These are phyloP conservation scores for Thielaviopsis populi DNA, from an alignment of 2,329 filamentous ascomycete genomes.

Conservation along the genomic window DNA sequence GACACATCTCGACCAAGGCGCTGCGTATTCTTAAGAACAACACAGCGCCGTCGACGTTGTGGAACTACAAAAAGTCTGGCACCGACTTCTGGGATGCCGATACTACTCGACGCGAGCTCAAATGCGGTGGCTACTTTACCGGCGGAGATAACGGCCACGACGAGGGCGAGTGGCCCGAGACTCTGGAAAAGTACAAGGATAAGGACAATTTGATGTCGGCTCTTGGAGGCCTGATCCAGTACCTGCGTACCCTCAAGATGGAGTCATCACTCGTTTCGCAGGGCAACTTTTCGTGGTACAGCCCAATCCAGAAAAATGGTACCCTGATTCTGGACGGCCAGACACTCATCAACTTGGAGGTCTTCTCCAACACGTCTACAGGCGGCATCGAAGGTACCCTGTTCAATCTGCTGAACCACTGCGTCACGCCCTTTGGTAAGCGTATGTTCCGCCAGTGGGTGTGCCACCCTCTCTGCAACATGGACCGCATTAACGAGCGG, in stretches of 20 bases:
- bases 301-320: constrained; percentile 77
- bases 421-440: constrained; percentile 93
- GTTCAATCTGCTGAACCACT: constrained; percentile 81
- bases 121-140: constrained; percentile 64
- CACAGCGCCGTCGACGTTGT: constrained; percentile 79
- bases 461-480: constrained; percentile 82
- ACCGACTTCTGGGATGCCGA: constrained; percentile 89
- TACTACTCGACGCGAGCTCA: constrained; percentile 64
- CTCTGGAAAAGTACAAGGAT: constrained; percentile 53
- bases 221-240: constrained; percentile 75
- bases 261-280: constrained; percentile 77
- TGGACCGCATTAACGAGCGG: constrained; percentile 76
- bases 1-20: constrained; percentile 70
- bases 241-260: constrained; percentile 73
- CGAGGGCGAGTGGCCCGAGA: constrained; percentile 54
- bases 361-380: constrained; percentile 87
- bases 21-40: constrained; percentile 93
- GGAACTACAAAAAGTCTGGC: constrained; percentile 78
- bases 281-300: constrained; percentile 82
- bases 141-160: constrained; percentile 37
- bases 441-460: constrained; percentile 94
- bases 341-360: constrained; percentile 92
- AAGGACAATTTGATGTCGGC: constrained; percentile 82
- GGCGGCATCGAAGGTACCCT: constrained; percentile 73
- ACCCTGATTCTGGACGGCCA: constrained; percentile 89